A percentile compares a stretch with the other conserved stretches of the same genome.
Evolutionary conservation across 2,329 filamentous ascomycete species (phyloP).

Genomic region (Arthrinium phaeospermum): DNA sequence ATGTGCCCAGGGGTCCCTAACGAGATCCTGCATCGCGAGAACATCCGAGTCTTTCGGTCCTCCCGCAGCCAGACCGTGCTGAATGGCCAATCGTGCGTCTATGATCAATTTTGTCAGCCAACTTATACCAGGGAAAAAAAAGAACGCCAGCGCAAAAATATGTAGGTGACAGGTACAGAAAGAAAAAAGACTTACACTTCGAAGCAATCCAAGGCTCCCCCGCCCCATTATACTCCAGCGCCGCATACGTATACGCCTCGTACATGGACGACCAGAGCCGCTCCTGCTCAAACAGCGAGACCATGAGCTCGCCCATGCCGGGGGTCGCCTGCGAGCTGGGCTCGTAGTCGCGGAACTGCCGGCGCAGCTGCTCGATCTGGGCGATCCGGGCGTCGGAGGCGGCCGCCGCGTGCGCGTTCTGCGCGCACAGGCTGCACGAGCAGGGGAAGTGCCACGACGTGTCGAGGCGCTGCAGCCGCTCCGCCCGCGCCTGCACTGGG

Average conservation of each 20-base stretch:
- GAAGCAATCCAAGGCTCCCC: constrained; percentile 47
- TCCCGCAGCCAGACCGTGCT: constrained; percentile 40
- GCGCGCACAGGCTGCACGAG: constrained; percentile 46
- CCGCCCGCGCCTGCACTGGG: constrained; percentile 37
- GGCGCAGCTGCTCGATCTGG: constrained; percentile 40
- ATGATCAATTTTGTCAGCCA: not conserved
- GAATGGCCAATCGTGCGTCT: constrained; percentile 43
- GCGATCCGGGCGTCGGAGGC: constrained; percentile 46
- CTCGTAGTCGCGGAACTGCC: constrained; percentile 40
- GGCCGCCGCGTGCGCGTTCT: constrained; percentile 30
- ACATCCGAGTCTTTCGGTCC: constrained; percentile 40
- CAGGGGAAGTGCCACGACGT: constrained; percentile 48
- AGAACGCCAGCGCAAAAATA: not conserved
- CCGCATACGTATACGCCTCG: constrained; percentile 45
- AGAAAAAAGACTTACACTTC: constrained; percentile 34
- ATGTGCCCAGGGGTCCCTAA: constrained; percentile 43
- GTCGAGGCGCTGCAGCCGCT: constrained; percentile 39
- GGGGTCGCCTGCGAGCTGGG: constrained; percentile 39
- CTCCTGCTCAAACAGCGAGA: constrained; percentile 48
- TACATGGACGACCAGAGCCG: constrained; percentile 40
- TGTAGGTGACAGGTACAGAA: too few relatives aligned
- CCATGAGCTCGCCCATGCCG: constrained; percentile 45
- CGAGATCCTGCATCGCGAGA: constrained; percentile 41
- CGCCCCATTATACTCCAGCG: constrained; percentile 45
- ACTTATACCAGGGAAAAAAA: too few relatives aligned